Conservation (phyloP, 2,329 filamentous ascomycete species). For the Fusarium foetens region DNA sequence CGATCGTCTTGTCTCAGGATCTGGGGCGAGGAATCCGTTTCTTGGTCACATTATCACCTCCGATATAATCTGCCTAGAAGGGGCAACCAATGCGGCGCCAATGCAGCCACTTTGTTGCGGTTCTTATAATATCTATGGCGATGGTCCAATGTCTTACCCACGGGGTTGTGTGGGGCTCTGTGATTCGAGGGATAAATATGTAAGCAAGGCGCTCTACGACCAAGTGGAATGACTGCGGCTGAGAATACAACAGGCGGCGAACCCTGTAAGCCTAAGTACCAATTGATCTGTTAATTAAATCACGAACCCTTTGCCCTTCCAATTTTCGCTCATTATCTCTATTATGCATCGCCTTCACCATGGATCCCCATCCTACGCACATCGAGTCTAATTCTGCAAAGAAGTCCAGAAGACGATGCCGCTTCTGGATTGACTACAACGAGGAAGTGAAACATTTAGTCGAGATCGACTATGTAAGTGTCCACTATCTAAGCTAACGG, state of each 20-base stretch:
- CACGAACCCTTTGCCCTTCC: neutral
- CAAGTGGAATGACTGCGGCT: slow-evolving; percentile 2
- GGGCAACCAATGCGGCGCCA: neutral
- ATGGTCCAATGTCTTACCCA: neutral
- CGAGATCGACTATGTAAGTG: slow-evolving; percentile 19
- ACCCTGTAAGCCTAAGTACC: neutral
- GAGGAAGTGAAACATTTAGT: slow-evolving; percentile 16
- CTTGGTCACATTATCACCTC: neutral
- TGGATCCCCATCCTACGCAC: slow-evolving; percentile 1
- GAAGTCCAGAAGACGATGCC: neutral
- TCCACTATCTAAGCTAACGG: neutral
- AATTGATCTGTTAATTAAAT: neutral
- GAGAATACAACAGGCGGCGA: neutral
- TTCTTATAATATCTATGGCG: neutral
- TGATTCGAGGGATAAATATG: slow-evolving; percentile 16
- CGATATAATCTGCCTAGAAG: neutral
- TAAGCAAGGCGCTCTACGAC: neutral
- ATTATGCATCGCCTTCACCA: neutral
- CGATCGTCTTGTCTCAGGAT: neutral
- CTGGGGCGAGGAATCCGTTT: neutral
- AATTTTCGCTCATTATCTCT: neutral
- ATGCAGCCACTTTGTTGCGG: neutral
- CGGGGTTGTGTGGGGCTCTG: slow-evolving; percentile 1
- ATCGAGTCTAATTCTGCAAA: neutral
- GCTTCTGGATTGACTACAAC: slow-evolving; percentile 12